Conservation (phyloP, 805 yeast species). For the Wickerhamomyces canadensis region DNA sequence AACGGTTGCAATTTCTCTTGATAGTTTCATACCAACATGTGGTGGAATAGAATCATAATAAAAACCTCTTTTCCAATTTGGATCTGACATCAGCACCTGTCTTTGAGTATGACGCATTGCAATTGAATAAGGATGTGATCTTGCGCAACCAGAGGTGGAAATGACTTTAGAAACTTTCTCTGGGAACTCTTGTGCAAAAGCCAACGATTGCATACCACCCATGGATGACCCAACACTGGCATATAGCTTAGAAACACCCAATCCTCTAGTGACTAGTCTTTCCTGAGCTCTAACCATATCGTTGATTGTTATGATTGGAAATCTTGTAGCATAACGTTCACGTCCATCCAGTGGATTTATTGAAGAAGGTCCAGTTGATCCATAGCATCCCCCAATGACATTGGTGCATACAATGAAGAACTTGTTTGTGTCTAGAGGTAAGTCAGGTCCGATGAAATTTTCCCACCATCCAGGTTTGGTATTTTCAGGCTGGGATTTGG, state of each 20-base stretch:
- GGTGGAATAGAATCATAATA: conserved; percentile 81
- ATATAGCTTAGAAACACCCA: conserved; percentile 58
- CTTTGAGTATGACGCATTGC: conserved; percentile 92
- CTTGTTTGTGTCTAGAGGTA: conserved; percentile 71
- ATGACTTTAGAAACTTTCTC: conserved; percentile 67
- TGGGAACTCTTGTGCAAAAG: conserved; percentile 80
- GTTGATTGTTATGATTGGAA: conserved; percentile 78
- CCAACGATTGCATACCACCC: conserved; percentile 99
- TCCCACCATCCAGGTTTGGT: conserved; percentile 93
- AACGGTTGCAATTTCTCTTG: conserved; percentile 90
- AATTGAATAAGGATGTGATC: conserved; percentile 90
- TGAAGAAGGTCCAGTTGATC: conserved; percentile 90
- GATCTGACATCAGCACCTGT: conserved; percentile 91
- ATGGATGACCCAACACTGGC: conserved; percentile 88
- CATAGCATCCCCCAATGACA: conserved; percentile 92
- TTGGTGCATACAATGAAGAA: conserved; percentile 85
- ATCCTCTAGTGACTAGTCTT: conserved; percentile 53
- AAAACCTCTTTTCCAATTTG: conserved; percentile 89
- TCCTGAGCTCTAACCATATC: conserved; percentile 93
- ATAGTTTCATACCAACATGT: conserved; percentile 90
- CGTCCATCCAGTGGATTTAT: conserved; percentile 57
- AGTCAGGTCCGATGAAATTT: conserved; percentile 79
- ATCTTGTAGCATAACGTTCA: conserved; percentile 73
- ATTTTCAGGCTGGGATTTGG: conserved; percentile 70
- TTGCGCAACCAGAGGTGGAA: conserved; percentile 87